Conservation (phyloP, 176 grass and related monocot species). For the Eleusine indica region DNA sequence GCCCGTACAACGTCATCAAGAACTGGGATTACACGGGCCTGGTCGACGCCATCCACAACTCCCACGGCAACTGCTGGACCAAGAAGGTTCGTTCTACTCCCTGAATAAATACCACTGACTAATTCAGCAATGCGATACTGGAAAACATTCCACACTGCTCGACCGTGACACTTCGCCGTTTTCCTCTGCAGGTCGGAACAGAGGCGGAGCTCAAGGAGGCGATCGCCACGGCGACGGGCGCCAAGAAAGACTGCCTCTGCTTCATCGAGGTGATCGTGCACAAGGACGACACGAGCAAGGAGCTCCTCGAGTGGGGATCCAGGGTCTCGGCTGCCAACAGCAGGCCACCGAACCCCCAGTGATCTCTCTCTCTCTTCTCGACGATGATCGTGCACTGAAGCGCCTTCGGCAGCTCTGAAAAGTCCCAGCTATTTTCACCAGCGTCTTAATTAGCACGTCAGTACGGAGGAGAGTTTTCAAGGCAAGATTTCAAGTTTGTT, state of each 20-base stretch:
- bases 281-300: slow-evolving; percentile 74
- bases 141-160: background rate
- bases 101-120: background rate
- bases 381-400: background rate
- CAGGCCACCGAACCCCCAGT: slow-evolving; percentile 68
- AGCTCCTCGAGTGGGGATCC: slow-evolving; percentile 79
- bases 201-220: slow-evolving; percentile 62
- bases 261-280: slow-evolving; percentile 77
- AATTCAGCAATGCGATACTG: background rate
- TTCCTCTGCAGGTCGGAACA: slow-evolving; percentile 46
- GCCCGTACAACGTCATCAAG: slow-evolving; percentile 79
- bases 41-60: slow-evolving; percentile 63
- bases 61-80: slow-evolving; percentile 62
- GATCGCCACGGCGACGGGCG: slow-evolving; percentile 52
- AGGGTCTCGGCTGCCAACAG: slow-evolving; percentile 72
- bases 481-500: background rate
- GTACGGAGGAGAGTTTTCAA: background rate
- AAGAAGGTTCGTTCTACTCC: slow-evolving; percentile 37
- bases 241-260: slow-evolving; percentile 60
- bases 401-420: background rate
- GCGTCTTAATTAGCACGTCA: background rate
- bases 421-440: background rate
- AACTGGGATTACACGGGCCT: slow-evolving; percentile 71
- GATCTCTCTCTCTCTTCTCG: background rate
- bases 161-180: background rate